Conservation (phyloP, 148 eudicot genomes). For the Vaccinium macrocarpon region DNA sequence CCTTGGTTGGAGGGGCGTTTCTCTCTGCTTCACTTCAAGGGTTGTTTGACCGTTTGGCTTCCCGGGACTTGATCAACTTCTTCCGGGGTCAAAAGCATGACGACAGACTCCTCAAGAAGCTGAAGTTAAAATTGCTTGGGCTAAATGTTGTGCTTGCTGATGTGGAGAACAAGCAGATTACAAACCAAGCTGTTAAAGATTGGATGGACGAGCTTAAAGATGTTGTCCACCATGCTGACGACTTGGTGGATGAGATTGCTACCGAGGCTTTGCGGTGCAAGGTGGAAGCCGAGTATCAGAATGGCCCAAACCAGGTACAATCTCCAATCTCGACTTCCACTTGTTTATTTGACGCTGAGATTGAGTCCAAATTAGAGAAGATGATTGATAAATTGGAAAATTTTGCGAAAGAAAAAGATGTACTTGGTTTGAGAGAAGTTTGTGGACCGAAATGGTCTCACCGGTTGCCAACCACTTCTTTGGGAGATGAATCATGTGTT, state of each 20-base stretch:
- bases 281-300: background rate
- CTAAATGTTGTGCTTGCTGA: background rate
- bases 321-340: background rate
- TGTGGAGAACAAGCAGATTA: slow-evolving; percentile 17
- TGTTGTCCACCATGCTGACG: slow-evolving; percentile 17
- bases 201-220: slow-evolving; percentile 27
- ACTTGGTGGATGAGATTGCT: slow-evolving; percentile 12
- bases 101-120: background rate
- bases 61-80: background rate
- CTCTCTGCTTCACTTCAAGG: background rate
- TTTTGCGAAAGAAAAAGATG: background rate
- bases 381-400: background rate
- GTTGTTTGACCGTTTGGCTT: background rate
- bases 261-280: background rate
- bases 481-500: too few species aligned
- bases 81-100: background rate
- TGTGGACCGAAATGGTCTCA: too few species aligned
- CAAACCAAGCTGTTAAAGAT: background rate
- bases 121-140: background rate
- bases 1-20: background rate
- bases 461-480: too few species aligned
- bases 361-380: too few species aligned
- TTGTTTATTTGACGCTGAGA: background rate
- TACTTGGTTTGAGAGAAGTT: too few species aligned
- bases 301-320: background rate